phyloP scores from a whole-genome alignment of 495 filamentous ascomycete genomes.

The Glarea lozoyensis region DNA sequence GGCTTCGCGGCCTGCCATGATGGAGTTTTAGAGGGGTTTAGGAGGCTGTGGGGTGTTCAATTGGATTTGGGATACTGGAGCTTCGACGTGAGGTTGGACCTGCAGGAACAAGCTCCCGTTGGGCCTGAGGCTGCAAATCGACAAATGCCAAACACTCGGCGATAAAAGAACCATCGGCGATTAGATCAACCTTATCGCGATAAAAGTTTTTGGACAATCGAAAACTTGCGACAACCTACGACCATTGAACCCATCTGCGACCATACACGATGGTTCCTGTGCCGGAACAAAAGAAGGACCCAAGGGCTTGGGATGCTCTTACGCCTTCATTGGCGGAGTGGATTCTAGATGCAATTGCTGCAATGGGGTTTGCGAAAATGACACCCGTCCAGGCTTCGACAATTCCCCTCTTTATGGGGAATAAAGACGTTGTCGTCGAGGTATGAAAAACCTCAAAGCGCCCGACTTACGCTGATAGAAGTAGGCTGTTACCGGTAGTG shows the following conservation, averaged over 20 bases:
- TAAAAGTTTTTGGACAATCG: background rate
- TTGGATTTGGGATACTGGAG: no score
- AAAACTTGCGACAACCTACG: no score
- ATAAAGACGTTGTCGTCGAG: conserved; percentile 96
- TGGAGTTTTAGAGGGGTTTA: no score
- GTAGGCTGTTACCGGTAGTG: conserved; percentile 84
- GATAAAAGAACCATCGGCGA: no score
- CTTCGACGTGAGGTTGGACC: background rate
- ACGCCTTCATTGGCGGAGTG: conserved; percentile 78
- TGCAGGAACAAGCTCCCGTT: background rate
- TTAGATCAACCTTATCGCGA: conserved; percentile 2
- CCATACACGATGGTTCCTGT: no score
- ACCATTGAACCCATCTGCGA: no score
- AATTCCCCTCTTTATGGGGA: conserved; percentile 81
- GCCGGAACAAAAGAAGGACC: conserved; percentile 37
- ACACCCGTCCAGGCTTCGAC: conserved; percentile 94
- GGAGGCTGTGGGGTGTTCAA: no score
- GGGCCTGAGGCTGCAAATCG: background rate
- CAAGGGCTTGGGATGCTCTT: conserved; percentile 70
- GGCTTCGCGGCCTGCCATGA: no score
- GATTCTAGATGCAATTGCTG: conserved; percentile 74
- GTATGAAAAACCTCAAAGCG: conserved; percentile 20
- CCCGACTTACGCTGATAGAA: conserved; percentile 1
- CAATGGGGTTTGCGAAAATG: conserved; percentile 79
- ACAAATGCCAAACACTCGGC: no score